Conservation (phyloP, 2,329 filamentous ascomycete species). For the Penicillium thymicola region DNA sequence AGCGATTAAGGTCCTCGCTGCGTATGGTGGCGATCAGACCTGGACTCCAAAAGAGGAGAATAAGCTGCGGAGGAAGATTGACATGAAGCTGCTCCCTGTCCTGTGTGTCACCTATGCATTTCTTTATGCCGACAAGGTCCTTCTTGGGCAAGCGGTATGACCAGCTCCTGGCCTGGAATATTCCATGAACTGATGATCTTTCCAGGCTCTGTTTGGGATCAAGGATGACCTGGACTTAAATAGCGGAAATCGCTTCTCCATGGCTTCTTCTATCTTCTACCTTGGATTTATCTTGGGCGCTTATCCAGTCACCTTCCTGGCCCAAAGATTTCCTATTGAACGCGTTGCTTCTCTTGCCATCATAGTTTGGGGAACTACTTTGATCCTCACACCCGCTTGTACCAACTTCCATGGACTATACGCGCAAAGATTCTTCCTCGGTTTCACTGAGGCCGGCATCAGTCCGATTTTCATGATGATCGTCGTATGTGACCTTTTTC, state of each 20-base stretch:
- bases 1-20: not conserved
- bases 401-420: slow-evolving; percentile 38
- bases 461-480: slow-evolving; percentile 58
- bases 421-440: slow-evolving; percentile 54
- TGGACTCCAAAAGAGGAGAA: not conserved
- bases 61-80: not conserved
- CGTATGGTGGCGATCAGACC: not conserved
- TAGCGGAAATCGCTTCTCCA: slow-evolving; percentile 45
- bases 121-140: slow-evolving; percentile 53
- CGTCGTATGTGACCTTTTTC: slow-evolving; percentile 28
- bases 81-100: slow-evolving; percentile 30
- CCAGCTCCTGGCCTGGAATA: slow-evolving; percentile 40
- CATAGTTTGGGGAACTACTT: slow-evolving; percentile 21
- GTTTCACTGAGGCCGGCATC: slow-evolving; percentile 55
- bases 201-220: not conserved
- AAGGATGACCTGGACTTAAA: slow-evolving; percentile 40
- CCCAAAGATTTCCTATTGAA: slow-evolving; percentile 48
- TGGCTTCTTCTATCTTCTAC: slow-evolving; percentile 49
- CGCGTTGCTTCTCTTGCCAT: slow-evolving; percentile 45
- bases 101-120: slow-evolving; percentile 47
- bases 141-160: slow-evolving; percentile 50
- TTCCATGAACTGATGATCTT: not conserved
- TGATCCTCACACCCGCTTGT: slow-evolving; percentile 12
- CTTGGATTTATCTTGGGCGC: slow-evolving; percentile 49
- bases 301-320: slow-evolving; percentile 45